These are phyloP conservation scores for Pulicaria dysenterica DNA, from an alignment of 129 eudicot species.

Conservation along the genomic window DNA sequence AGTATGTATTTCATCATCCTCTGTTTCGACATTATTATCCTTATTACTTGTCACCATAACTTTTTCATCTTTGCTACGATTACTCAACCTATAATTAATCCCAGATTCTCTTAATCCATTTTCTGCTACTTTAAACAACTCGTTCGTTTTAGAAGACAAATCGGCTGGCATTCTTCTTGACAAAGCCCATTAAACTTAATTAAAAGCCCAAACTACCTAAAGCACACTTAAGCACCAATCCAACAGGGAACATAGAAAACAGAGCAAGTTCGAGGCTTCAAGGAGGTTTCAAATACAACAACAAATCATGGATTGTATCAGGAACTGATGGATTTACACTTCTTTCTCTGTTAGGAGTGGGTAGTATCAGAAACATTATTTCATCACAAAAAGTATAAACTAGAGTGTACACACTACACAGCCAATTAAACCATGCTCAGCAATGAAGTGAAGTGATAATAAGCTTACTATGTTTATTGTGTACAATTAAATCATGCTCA, in stretches of 20 bases:
- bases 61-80: slow-evolving; percentile 41
- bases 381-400: too few species aligned
- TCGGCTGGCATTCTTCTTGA: slow-evolving; percentile 70
- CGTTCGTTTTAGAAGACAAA: slow-evolving; percentile 70
- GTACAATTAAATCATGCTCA: neutral
- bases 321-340: neutral
- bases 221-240: too few species aligned
- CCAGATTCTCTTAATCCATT: slow-evolving; percentile 90
- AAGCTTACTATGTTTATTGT: neutral
- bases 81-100: slow-evolving; percentile 61
- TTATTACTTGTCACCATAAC: slow-evolving; percentile 34
- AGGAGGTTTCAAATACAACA: neutral
- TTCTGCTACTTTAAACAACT: slow-evolving; percentile 89
- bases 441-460: too few species aligned
- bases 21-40: slow-evolving; percentile 42
- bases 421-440: too few species aligned
- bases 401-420: too few species aligned
- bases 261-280: neutral
- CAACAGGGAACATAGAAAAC: neutral
- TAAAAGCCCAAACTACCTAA: too few species aligned
- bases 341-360: too few species aligned
- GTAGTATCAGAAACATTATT: too few species aligned
- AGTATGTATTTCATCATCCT: slow-evolving; percentile 80
- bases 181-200: too few species aligned
- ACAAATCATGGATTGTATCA: too few species aligned